Base-by-base conservation (phyloP, 352 stramenopile species). In the Plasmopara viticola region DNA sequence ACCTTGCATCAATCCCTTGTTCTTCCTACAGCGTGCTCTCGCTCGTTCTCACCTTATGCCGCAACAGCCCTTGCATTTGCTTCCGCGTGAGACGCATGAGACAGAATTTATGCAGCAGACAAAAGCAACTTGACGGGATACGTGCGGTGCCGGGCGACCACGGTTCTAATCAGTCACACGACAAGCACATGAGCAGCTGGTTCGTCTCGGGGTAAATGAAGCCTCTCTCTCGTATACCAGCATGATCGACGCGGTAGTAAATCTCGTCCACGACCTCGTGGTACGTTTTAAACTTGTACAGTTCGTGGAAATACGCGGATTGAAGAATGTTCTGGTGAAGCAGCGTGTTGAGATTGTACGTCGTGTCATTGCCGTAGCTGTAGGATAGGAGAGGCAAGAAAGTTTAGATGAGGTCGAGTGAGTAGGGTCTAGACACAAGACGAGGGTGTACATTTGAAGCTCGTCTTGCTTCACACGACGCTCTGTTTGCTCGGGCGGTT, bases 261-360 rank as follows among this genome's bases (percentile, higher is more conserved):
- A 97, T 95, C 70, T 97, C 89, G 49, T 96, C 87, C 46, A 95
- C 84, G n/a, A 98, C 91, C 74, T 98, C 86, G 61, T 98, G 95
- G 64, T 98, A 98, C 48, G 96, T 98, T 66, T 95, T 84, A 41
- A 90, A 68, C 33, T 88, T 86, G 68, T 88, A 98, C 15, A 97
- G 87, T 43, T 94, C 89, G 51, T 90, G 81, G 66, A 98, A 98
- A 63, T 99, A 99, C 10, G 85, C 75, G 47, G 86, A 97, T 53
- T 97, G 78, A 44, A 97, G 71, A 45, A 98, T 97, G 60, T 97
- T 98, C 48, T 97, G 82, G 47, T 97, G 79, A 37, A 99, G 73
- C 59, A 98, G 78, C 35, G 86, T 95, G 75, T 98, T 98, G 12
- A 98, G 70, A 56, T 98, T 98, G 72, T 97, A 98, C 53, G 86